Evolutionary conservation across 2,329 filamentous ascomycete genomes (phyloP).

Genomic region (Fusarium burgessii): DNA sequence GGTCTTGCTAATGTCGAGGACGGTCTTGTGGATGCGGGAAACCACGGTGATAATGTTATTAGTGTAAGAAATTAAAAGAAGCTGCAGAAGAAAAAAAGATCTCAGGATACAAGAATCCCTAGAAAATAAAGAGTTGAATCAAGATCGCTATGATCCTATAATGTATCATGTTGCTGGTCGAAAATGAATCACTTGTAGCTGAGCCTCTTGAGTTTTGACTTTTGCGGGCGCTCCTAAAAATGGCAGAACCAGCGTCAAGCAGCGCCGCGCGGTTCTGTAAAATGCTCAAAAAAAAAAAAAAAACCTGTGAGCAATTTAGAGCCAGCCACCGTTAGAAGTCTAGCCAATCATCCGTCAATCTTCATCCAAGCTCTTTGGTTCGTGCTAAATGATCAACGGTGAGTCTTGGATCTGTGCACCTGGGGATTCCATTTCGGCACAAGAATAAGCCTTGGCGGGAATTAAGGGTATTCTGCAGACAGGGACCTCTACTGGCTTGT

Average conservation of each 20-base stretch:
- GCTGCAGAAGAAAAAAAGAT: background rate
- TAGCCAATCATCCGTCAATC: background rate
- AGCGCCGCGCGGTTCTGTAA: accelerated
- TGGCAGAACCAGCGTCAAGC: background rate
- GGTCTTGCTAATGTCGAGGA: background rate
- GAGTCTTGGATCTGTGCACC: background rate
- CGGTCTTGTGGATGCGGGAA: background rate
- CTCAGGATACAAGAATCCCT: accelerated
- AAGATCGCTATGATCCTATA: too few species aligned
- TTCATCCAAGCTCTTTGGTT: background rate
- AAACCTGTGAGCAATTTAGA: background rate
- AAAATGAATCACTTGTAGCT: background rate
- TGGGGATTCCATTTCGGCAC: background rate
- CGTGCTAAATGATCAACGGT: background rate
- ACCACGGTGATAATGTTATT: background rate
- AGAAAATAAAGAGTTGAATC: too few species aligned
- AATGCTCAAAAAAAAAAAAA: background rate
- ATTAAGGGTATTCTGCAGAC: background rate
- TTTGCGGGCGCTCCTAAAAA: too few species aligned
- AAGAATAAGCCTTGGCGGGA: background rate
- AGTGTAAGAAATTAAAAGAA: background rate
- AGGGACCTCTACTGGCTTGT: background rate
- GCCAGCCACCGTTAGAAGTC: background rate
- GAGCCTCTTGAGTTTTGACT: background rate
- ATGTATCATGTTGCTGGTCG: background rate